These are phyloP conservation scores for Inga oerstediana DNA, from an alignment of 306 rosid species.

Conservation along the genomic window DNA sequence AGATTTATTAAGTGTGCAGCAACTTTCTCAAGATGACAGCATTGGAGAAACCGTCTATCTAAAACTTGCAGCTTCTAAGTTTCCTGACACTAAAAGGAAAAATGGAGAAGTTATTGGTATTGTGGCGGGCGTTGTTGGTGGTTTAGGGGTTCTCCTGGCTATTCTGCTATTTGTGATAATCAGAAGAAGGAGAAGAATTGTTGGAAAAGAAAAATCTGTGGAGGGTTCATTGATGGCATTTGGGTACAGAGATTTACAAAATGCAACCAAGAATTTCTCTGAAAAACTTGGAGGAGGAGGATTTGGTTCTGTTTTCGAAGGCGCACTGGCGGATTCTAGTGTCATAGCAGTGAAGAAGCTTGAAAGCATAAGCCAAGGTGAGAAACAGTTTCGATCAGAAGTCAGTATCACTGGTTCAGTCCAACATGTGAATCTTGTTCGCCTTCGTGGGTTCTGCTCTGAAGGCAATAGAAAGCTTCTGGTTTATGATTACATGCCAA, in stretches of 20 bases:
- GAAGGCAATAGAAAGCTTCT: slow-evolving; percentile 65
- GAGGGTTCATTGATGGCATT: slow-evolving; percentile 80
- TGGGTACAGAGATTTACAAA: slow-evolving; percentile 72
- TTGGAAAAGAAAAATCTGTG: slow-evolving; percentile 46
- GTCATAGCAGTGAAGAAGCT: slow-evolving; percentile 85
- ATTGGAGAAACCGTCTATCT: slow-evolving; percentile 49
- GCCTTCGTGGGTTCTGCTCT: slow-evolving; percentile 90
- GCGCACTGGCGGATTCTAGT: slow-evolving; percentile 71
- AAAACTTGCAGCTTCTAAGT: slow-evolving; percentile 78
- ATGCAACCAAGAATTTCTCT: slow-evolving; percentile 85
- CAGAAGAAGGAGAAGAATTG: slow-evolving; percentile 40
- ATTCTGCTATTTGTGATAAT: slow-evolving; percentile 39
- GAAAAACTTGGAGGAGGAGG: slow-evolving; percentile 91
- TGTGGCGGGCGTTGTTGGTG: slow-evolving; percentile 49
- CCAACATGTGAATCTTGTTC: slow-evolving; percentile 84
- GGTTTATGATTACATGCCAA: slow-evolving; percentile 87
- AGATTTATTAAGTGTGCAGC: too few species aligned
- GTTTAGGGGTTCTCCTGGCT: slow-evolving; percentile 39
- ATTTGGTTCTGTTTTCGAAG: slow-evolving; percentile 90
- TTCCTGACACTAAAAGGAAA: slow-evolving; percentile 40
- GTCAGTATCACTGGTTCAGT: slow-evolving; percentile 84
- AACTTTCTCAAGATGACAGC: slow-evolving; percentile 44
- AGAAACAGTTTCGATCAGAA: slow-evolving; percentile 87
- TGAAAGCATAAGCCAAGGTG: slow-evolving; percentile 83
- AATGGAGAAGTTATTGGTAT: slow-evolving; percentile 48